These are phyloP conservation scores for Pholiota molesta DNA, from an alignment of 768 basidiomycete species.

Conservation along the genomic window DNA sequence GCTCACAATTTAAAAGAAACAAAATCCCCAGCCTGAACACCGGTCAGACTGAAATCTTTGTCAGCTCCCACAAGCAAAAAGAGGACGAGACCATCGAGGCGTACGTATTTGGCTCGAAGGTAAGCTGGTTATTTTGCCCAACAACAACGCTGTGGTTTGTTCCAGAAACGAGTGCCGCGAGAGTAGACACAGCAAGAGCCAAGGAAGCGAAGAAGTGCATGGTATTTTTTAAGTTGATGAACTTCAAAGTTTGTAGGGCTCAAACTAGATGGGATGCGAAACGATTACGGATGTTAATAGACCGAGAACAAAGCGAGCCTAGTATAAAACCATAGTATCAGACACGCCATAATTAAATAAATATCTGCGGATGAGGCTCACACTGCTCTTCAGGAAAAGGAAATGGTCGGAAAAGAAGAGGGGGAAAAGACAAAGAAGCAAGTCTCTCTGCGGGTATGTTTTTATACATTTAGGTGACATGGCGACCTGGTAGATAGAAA, in stretches of 20 bases:
- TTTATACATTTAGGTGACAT: conserved; percentile 9
- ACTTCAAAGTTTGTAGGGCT: conserved; percentile 10
- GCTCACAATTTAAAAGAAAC: conserved; percentile 50
- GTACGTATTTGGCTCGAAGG: conserved; percentile 30
- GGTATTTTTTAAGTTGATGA: neutral
- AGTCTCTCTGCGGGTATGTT: neutral
- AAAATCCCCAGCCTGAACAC: conserved; percentile 37
- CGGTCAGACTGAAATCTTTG: conserved; percentile 28
- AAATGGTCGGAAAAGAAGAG: conserved; percentile 2
- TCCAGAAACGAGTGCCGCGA: conserved; percentile 31
- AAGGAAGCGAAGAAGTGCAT: conserved; percentile 28
- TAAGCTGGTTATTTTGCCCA: conserved; percentile 29
- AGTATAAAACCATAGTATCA: neutral
- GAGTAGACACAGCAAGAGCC: conserved; percentile 22
- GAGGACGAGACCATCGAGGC: conserved; percentile 7
- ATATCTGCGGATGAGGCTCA: conserved; percentile 19
- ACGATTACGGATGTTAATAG: conserved; percentile 4
- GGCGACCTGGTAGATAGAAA: neutral
- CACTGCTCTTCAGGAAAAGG: conserved; percentile 34
- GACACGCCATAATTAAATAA: neutral
- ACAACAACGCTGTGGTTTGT: conserved; percentile 35
- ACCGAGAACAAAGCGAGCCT: conserved; percentile 13
- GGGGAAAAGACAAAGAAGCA: conserved; percentile 11
- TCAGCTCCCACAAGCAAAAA: neutral
- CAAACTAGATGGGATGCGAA: neutral